Evolutionary conservation across 2,329 filamentous ascomycete genomes (phyloP), one percentile per base, ranked within the genome.

Genomic region (Corinectria fuckeliana): DNA sequence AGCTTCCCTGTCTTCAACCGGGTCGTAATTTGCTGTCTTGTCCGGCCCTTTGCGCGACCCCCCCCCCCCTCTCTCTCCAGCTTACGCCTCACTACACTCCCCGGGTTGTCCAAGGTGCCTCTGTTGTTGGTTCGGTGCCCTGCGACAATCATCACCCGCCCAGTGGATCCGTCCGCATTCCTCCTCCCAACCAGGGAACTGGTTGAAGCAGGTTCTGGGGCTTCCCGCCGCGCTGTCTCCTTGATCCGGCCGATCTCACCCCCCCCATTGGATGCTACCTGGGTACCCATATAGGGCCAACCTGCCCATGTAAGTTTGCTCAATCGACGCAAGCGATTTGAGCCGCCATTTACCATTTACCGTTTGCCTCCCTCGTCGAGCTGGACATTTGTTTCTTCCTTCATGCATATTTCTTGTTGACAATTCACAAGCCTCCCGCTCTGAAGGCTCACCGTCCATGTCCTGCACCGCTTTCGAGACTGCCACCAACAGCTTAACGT

Each of bases 151-250:
- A 57, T 55, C 64, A 50, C 23, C 60, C 55, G 53, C 50, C 53
- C 54, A 56, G 68, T 70, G 66, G 68, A 62, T 51, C 68, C 61
- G 55, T 64, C 65, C 65, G 60, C 66, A 70, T 70, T 70, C 68
- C 66, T 57, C 57, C 56, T 54, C 38, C 56, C 54, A 62, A 64
- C 64, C 64, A 41, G 55, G 62, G 64, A 64, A 58, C 60, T 70
- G 63, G 63, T 68, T 62, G 64, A 58, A 52, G 60, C 65, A 61
- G 61, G 44, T 52, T 58, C 63, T 68, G 45, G 62, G 63, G 30
- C 60, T 58, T 67, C 60, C 64, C 62, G 55, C 42, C 44, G 58
- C 50, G 48, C 60, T 58, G 51, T 63, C 56, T 54, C 49, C 64
- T 60, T 51, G 58, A 62, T 60, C 56, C 55, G 54, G 58, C 34